Evolutionary conservation across 345 rosid genomes (phyloP), one percentile per base, ranked within the genome.

Genomic region (Conringia planisiliqua): DNA sequence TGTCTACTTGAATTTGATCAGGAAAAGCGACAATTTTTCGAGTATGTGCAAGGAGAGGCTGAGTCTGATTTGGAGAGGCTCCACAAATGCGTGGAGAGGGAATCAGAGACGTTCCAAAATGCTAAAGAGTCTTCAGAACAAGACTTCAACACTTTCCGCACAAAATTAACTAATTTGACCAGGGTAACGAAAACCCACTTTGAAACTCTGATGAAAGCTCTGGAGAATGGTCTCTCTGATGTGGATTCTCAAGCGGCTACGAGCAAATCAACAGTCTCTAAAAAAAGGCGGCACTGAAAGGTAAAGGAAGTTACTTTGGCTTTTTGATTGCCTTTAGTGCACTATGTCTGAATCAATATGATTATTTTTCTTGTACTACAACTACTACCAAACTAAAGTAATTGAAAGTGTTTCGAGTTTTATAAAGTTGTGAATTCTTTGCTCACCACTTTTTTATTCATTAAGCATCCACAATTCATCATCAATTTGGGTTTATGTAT

Each of bases 21-120:
- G 2, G 10, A 4, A 7, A 65, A 50, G 71, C 33, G 1, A 14
- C 1, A 26, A 0, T 66, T 66, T 4, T 66, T 66, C 35, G 60
- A 66, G 47, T 50, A 50, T 50, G 3, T 50, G 60, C 71, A 66
- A 66, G 71, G 60, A 13, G 60, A 66, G 35, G 71, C 71, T 22
- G 71, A 66, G 33, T 66, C 71, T 8, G 60, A 24, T 14, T 9
- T 50, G 46, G 71, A 66, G 60, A 36, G 71, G 71, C 71, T 66
- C 29, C 71, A 66, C 60, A 20, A 8, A 36, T 50, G 71, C 35
- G 71, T 51, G 11, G 71, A 66, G 71, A 35, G 3, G 7, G 71
- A 66, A 10, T 3, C 10, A 18, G n/a, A 50, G 22, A 24, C 13
- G 44, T 66, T 48, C 50, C 13, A 33, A 39, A 9, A 3, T 12